These are phyloP conservation scores for Elaeagnus macrophylla DNA, from an alignment of 306 rosid genomes.

Conservation along the genomic window DNA sequence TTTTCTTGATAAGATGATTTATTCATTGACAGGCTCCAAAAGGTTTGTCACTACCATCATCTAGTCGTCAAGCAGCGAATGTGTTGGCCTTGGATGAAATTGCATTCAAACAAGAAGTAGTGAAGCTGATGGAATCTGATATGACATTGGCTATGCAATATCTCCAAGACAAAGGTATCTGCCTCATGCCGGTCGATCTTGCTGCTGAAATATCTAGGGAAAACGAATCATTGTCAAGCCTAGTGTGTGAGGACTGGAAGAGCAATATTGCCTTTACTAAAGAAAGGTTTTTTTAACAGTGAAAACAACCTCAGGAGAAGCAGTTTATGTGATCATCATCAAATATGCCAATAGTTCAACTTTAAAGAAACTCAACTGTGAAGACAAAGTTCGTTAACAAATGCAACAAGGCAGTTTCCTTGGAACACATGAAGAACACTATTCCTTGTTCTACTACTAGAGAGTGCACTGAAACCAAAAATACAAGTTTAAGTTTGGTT, in stretches of 20 bases:
- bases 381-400: neutral
- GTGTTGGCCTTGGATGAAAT: constrained; percentile 8
- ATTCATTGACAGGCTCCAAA: constrained; percentile 5
- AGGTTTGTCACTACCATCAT: constrained; percentile 1
- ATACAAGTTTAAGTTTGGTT: neutral
- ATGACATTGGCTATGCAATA: constrained; percentile 20
- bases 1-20: constrained; percentile 4
- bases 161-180: constrained; percentile 23
- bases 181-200: constrained; percentile 21
- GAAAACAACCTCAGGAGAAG: constrained; percentile 12
- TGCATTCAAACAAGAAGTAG: constrained; percentile 18
- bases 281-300: neutral
- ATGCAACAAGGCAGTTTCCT: neutral
- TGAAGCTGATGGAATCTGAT: constrained; percentile 22
- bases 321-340: neutral
- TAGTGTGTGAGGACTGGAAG: constrained; percentile 3
- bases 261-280: neutral
- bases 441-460: neutral
- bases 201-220: constrained; percentile 17
- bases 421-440: neutral
- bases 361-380: neutral
- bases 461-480: neutral
- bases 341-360: neutral
- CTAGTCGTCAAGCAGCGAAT: constrained; percentile 11
- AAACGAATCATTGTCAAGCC: constrained; percentile 4